Conservation (phyloP, 345 rosid genomes). For the Hevea brasiliensis region DNA sequence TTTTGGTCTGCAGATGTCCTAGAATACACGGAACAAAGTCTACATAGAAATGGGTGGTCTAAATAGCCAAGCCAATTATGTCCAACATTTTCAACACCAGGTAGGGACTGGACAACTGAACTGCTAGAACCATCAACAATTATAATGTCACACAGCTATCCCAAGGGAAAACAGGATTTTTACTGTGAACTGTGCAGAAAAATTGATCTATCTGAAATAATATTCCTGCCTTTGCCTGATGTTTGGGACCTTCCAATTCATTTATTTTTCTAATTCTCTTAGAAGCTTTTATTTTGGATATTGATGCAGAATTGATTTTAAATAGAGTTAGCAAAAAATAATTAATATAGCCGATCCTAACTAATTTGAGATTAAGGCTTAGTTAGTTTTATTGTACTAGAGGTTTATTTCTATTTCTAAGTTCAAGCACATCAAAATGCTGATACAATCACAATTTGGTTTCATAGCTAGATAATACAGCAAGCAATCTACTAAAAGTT, state of each 20-base stretch:
- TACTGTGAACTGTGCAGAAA: background rate
- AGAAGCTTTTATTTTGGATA: too few relatives aligned
- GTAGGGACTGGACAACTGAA: background rate
- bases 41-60: background rate
- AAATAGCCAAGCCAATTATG: background rate
- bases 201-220: background rate
- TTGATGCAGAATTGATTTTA: too few relatives aligned
- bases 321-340: too few relatives aligned
- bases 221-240: too few relatives aligned
- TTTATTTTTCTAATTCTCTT: too few relatives aligned
- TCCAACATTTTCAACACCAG: background rate
- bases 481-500: slow-evolving; percentile 14
- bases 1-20: background rate
- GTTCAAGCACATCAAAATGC: too few relatives aligned
- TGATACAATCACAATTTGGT: too few relatives aligned
- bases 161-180: background rate
- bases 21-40: background rate
- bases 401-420: background rate
- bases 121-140: background rate
- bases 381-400: too few relatives aligned
- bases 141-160: background rate
- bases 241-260: too few relatives aligned
- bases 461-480: background rate
- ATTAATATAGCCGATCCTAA: too few relatives aligned
- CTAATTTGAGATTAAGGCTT: too few relatives aligned